Percentiles rank a stretch among this genome's conserved stretches.
Conservation (phyloP, 1,139 yeast species). For the Insectozyma bohioensis region DNA sequence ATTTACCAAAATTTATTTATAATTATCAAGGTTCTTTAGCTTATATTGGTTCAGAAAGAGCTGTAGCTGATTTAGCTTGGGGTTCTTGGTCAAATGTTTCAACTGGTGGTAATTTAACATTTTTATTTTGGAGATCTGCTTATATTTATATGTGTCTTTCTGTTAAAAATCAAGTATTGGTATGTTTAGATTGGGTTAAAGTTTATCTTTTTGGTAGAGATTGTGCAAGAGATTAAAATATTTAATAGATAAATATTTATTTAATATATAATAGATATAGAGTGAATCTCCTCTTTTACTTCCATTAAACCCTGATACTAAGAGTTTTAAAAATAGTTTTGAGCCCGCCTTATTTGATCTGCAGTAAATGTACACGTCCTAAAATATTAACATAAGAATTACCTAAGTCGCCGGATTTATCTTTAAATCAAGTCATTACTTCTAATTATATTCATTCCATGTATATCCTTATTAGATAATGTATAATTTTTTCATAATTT, state of each 20-base stretch:
- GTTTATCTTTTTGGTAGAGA: conserved; percentile 88
- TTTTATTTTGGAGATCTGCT: conserved; percentile 91
- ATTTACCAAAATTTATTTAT: conserved; percentile 59
- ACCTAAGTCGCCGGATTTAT: too few species aligned
- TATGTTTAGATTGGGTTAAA: conserved; percentile 84
- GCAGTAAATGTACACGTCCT: too few species aligned
- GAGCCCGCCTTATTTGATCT: too few species aligned
- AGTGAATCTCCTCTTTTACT: too few species aligned
- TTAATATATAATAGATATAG: conserved; percentile 3
- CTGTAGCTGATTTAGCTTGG: conserved; percentile 88
- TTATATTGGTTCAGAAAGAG: conserved; percentile 84
- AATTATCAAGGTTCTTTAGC: conserved; percentile 73
- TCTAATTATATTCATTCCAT: too few species aligned
- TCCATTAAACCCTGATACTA: too few species aligned
- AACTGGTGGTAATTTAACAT: conserved; percentile 82
- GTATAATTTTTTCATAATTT: too few species aligned
- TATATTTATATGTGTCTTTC: conserved; percentile 90
- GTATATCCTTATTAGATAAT: too few species aligned
- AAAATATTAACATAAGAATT: too few species aligned
- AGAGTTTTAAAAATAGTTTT: too few species aligned
- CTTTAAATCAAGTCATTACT: too few species aligned
- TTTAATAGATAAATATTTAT: not conserved
- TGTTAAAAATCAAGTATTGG: conserved; percentile 80
- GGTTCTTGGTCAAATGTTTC: conserved; percentile 81
- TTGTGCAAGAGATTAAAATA: conserved; percentile 50